These are phyloP conservation scores for Dipteronia dyeriana DNA, from an alignment of 345 rosid species.

Conservation along the genomic window DNA sequence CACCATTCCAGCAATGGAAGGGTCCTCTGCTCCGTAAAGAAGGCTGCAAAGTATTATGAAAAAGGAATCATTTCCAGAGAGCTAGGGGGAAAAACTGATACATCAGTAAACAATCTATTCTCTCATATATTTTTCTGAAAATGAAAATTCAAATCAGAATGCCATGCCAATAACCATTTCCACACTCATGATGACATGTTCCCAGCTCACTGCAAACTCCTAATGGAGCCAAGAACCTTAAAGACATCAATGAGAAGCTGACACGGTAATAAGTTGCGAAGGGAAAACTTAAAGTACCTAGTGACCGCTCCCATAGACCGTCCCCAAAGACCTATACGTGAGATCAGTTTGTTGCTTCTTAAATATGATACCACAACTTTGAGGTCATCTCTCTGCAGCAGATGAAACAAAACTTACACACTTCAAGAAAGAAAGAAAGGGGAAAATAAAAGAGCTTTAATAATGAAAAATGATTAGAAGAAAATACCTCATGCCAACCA, in stretches of 20 bases:
- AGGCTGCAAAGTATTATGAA: slow-evolving; percentile 59
- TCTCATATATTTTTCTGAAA: not conserved
- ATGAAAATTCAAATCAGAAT: slow-evolving; percentile 4
- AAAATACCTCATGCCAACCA: slow-evolving; percentile 94
- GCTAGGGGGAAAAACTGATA: not conserved
- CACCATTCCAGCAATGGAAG: slow-evolving; percentile 97
- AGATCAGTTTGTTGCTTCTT: slow-evolving; percentile 67
- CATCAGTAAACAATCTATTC: slow-evolving; percentile 5
- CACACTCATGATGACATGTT: slow-evolving; percentile 7
- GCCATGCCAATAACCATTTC: slow-evolving; percentile 9
- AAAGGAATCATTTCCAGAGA: slow-evolving; percentile 3
- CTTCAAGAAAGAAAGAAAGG: slow-evolving; percentile 13
- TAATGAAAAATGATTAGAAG: slow-evolving; percentile 3
- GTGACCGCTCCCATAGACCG: slow-evolving; percentile 99
- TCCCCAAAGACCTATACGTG: slow-evolving; percentile 96
- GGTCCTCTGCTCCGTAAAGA: slow-evolving; percentile 95
- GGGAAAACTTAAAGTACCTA: slow-evolving; percentile 50
- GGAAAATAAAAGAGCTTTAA: not conserved
- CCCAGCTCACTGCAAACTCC: not conserved
- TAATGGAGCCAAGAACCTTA: slow-evolving; percentile 10
- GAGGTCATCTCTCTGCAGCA: slow-evolving; percentile 84
- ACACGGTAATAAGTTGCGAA: slow-evolving; percentile 13
- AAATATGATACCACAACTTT: slow-evolving; percentile 81
- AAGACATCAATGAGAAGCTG: not conserved
- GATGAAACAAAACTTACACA: slow-evolving; percentile 13